Evolutionary conservation across 2,329 filamentous ascomycete genomes (phyloP), one percentile per base, ranked within the genome.

Genomic region (Amauroascus verrucosus): DNA sequence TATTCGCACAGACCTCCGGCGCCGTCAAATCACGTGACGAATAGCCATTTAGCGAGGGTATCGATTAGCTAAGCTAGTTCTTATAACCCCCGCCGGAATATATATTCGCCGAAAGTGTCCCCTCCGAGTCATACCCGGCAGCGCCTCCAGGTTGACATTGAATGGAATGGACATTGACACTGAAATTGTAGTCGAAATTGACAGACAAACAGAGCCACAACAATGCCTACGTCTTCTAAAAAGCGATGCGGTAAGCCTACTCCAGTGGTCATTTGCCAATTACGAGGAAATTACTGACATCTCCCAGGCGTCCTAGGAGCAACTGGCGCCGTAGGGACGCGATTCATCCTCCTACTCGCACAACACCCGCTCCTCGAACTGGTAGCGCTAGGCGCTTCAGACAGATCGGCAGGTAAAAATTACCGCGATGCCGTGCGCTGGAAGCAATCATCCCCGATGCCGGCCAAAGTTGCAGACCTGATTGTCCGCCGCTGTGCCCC

Each of bases 371-470:
- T 85, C 70, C 86, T 97, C 64, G 82, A 82, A 58, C 83, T 97
- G 54, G 85, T 91, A 59, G 88, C 89, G 55, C 81, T 97, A 48
- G 91, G 91, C 59, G 91, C 91, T 30, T 95, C 89, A 20, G 82
- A 86, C 55, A 81, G 88, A 56, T 95, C 88, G 8, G 88, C 87
- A 6, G 90, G 89, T 65, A 95, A 95, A 77, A 86, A 85, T 67
- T 97, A 97, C 77, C 85, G 84, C 71, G 88, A 95, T 78, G 91
- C 89, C 37, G 89, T 94, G 58, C 82, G 82, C 63, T 97, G 91
- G 91, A 96, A 96, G 77, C 90, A 96, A 74, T 80, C 86, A 9
- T 74, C 81, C 54, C 86, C 88, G 51, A 94, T 96, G 79, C 84
- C 84, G 41, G 76, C 83, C 59, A 77, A 76, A 58, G 73, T 95